Base-by-base conservation (phyloP, 352 stramenopile species). In the Blastocystis sp. region DNA sequence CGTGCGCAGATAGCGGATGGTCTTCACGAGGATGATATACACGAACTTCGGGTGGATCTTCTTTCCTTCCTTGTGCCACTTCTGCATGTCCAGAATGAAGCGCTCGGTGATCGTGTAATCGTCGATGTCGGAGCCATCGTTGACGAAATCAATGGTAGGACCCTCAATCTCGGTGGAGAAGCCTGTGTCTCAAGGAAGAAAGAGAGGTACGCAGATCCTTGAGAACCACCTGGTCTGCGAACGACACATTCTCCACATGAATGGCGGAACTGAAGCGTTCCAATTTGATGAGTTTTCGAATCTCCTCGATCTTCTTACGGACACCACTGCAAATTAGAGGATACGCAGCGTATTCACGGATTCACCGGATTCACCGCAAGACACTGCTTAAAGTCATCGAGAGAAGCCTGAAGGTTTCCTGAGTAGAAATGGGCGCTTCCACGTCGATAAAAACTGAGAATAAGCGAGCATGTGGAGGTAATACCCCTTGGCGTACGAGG, bases 31-130 rank as follows among this genome's bases (percentile, higher is more conserved):
- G 65, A 98, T 94, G 86, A 96, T 91, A 57, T 97, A 92, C 11
- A 98, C 94, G 88, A 97, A 98, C 89, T 97, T 96, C 88, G 95
- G 96, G 88, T 97, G 95, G 76, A 99, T 91, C 36, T 97, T 88
- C 88, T 98, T 98, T 88, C 97, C 93, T 32, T 94, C 90, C 85
- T 96, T 95, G 88, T 99, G 98, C 73, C 92, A 91, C 57, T 98
- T 91, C 88, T 98, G 92, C 42, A 97, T 90, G 46, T 92, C 91
- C 78, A 94, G 84, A 36, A 97, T 88, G 84, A 97, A 97, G 51
- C 95, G 92, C 7, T 89, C 38, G 0, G 75, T 87, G 0, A 89
- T 57, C n/a, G 67, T 72, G 36, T 87, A 63, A 86, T 86, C 86
- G 67, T 89, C 88, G 44, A 89, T 88, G 7, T 40, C 42, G 24